These are phyloP conservation scores for Blastomyces silverae DNA, from an alignment of 2,329 filamentous ascomycete genomes.

Conservation along the genomic window DNA sequence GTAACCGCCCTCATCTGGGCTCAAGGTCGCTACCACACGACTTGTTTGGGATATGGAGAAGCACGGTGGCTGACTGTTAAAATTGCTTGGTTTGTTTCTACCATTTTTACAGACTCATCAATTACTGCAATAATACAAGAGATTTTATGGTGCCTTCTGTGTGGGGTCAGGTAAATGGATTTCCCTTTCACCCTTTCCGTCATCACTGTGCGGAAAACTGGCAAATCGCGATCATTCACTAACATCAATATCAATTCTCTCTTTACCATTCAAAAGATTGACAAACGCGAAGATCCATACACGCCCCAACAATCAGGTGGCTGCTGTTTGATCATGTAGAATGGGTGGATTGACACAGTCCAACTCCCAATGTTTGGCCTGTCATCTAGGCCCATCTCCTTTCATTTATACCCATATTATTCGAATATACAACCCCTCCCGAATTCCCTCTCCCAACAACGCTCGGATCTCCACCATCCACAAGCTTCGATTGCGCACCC, in stretches of 20 bases:
- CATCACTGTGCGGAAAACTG: not conserved
- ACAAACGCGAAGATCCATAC: slow-evolving; percentile 96
- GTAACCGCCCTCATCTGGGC: not conserved
- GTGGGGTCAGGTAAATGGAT: slow-evolving; percentile 65
- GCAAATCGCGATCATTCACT: slow-evolving; percentile 14
- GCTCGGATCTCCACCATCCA: slow-evolving; percentile 17
- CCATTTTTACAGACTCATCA: slow-evolving; percentile 66
- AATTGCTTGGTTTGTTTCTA: slow-evolving; percentile 11
- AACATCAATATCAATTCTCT: slow-evolving; percentile 16
- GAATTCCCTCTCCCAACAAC: not conserved
- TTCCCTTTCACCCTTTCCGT: slow-evolving; percentile 11
- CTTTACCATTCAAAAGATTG: slow-evolving; percentile 51
- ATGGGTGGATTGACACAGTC: slow-evolving; percentile 2
- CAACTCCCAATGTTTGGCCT: not conserved
- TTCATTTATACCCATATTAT: slow-evolving; percentile 1
- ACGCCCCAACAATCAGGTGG: slow-evolving; percentile 86
- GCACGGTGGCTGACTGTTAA: slow-evolving; percentile 6
- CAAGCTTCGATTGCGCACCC: slow-evolving; percentile 16
- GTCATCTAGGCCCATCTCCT: slow-evolving; percentile 6
- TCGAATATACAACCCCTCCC: not conserved
- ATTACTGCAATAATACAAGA: slow-evolving; percentile 94
- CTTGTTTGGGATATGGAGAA: not conserved
- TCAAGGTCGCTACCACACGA: not conserved
- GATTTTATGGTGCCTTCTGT: slow-evolving; percentile 99
- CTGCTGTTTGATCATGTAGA: slow-evolving; percentile 92